These are phyloP conservation scores for Magnaporthiopsis incrustans DNA, from an alignment of 2,329 filamentous ascomycete genomes.

Conservation along the genomic window DNA sequence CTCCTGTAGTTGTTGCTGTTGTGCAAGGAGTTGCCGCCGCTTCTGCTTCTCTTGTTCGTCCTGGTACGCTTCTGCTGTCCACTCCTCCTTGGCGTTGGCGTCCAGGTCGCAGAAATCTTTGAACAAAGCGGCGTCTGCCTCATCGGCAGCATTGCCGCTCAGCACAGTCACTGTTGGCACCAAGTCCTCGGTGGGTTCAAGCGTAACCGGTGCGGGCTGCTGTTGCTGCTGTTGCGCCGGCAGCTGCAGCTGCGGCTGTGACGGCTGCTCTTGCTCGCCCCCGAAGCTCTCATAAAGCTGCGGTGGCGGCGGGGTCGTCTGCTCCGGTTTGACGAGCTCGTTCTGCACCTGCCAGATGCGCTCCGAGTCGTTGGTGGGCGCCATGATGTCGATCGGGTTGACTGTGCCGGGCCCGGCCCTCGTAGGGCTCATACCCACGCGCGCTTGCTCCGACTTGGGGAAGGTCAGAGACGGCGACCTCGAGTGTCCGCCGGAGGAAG, in stretches of 20 bases:
- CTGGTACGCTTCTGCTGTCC: not conserved
- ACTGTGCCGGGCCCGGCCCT: conserved; percentile 37
- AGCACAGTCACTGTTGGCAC: conserved; percentile 3
- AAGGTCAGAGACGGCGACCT: conserved; percentile 3
- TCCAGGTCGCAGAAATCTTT: conserved; percentile 4
- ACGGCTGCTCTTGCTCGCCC: not conserved
- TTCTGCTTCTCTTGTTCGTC: conserved; percentile 4
- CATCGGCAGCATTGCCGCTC: conserved; percentile 8
- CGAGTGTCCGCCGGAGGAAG: not conserved
- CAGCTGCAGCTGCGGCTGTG: conserved; percentile 1
- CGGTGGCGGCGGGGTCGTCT: conserved; percentile 18
- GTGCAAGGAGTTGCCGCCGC: conserved; percentile 2
- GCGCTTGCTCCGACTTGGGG: conserved; percentile 12
- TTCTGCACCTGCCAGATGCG: conserved; percentile 24
- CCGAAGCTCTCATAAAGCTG: conserved; percentile 2
- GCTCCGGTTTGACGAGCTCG: conserved; percentile 26
- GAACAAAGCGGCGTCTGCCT: not conserved
- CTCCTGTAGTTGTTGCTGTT: not conserved
- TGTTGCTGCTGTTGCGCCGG: not conserved
- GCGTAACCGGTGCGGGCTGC: not conserved
- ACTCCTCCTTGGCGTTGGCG: not conserved
- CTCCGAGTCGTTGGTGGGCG: conserved; percentile 28
- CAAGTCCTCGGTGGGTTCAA: not conserved
- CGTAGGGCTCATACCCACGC: conserved; percentile 16
- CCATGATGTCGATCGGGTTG: conserved; percentile 48